Base-by-base conservation (phyloP, 169 alveolate genomes). In the Theileria orientalis region DNA sequence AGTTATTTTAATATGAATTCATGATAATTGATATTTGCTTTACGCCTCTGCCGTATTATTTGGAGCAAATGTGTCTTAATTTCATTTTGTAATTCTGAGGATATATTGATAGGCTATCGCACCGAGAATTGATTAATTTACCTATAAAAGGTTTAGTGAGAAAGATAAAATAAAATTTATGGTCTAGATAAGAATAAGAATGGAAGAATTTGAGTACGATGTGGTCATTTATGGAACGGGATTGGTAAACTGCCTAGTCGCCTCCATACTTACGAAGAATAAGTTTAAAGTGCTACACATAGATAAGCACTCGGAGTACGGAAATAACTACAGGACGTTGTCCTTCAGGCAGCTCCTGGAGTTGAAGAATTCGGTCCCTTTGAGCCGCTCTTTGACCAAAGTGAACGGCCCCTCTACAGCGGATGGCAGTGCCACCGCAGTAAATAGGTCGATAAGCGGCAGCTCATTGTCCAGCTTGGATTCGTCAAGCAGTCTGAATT, bases 171-270 rank as follows among this genome's bases (percentile, higher is more conserved):
- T 37, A 37, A 37, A 37, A 37, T 37, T 5, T 7, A 37, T 37
- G 44, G 44, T 7, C 5, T 37, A 5, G 44, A 9, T 5, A 7
- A 37, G 9, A 37, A 7, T 37, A 37, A 9, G 5, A 5, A 71
- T 71, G 83, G 80, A 33, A 13, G 80, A 72, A 42, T 32, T 73
- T 8, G 57, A 56, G 13, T 76, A 63, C 32, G 89, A 82, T 33
- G 80, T 47, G 16, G 76, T 82, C n/a, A 52, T 82, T 29, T 42
- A 59, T 44, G 89, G 89, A 11, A 82, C 89, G 2, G 89, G 89
- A 21, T 9, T 82, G 13, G 47, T 75, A 5, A 74, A 69, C 3
- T 21, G 78, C 14, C 56, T 82, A 13, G 40, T 67, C 0, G 82
- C 85, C 25, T 83, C 82, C 13, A 23, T 69, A 14, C 74, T 82